Conservation (phyloP, 2,329 filamentous ascomycete species). For the Diaporthe aspalathi region DNA sequence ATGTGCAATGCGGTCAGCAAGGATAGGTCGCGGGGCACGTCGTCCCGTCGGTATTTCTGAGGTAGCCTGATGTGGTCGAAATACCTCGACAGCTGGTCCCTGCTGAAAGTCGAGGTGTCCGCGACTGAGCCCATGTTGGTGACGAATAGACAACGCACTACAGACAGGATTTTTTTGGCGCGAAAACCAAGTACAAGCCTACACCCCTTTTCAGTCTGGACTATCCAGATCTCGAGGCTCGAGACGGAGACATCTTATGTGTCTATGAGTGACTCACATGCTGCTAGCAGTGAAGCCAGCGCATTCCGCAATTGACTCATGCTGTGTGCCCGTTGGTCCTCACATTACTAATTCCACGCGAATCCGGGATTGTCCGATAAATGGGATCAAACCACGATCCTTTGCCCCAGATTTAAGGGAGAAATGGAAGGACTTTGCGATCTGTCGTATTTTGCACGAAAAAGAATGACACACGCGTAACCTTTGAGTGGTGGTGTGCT, state of each 20-base stretch:
- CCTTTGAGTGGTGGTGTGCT: not conserved
- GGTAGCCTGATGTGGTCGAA: constrained; percentile 43
- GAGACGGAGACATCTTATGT: not conserved
- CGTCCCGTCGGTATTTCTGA: constrained; percentile 39
- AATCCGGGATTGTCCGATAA: constrained; percentile 4
- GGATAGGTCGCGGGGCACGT: constrained; percentile 46
- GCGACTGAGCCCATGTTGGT: not conserved
- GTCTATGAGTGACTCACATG: not conserved
- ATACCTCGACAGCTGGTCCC: constrained; percentile 41
- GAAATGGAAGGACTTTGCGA: constrained; percentile 21
- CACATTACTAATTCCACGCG: not conserved
- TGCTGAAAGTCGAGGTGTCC: not conserved
- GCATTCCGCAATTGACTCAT: constrained; percentile 6
- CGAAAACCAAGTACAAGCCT: too few species aligned
- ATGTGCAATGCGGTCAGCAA: constrained; percentile 55
- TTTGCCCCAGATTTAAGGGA: not conserved
- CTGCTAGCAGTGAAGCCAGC: too few species aligned
- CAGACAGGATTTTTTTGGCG: too few species aligned
- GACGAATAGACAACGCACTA: too few species aligned
- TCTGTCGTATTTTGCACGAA: not conserved
- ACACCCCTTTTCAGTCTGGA: not conserved
- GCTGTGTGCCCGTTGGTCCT: not conserved
- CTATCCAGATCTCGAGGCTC: not conserved
- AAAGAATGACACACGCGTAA: not conserved
- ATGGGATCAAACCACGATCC: constrained; percentile 4